A percentile compares a stretch with the other conserved stretches of the same genome.
Conservation (phyloP, 495 filamentous ascomycete species). For the Peziza echinospora region DNA sequence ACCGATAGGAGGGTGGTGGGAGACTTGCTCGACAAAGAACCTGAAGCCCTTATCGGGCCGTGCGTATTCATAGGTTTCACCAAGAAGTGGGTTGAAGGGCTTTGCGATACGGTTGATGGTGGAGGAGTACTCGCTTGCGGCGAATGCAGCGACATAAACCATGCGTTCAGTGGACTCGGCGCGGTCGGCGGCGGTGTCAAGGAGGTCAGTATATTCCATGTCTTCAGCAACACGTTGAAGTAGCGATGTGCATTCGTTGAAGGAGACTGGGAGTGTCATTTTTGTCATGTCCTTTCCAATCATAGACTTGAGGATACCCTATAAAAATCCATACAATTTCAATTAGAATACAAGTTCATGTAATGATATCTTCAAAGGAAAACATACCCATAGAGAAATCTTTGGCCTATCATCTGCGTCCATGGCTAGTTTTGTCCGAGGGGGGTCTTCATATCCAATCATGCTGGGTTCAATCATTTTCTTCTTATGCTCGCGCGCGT, state of each 20-base stretch:
- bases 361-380: too few species aligned
- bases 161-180: slow-evolving; percentile 73
- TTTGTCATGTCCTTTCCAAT: slow-evolving; percentile 99
- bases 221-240: slow-evolving; percentile 90
- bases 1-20: slow-evolving; percentile 89
- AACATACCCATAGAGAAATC: slow-evolving; percentile 89
- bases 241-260: slow-evolving; percentile 96
- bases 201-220: slow-evolving; percentile 87
- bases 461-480: slow-evolving; percentile 53
- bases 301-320: slow-evolving; percentile 98
- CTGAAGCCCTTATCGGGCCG: slow-evolving; percentile 91
- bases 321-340: too few species aligned
- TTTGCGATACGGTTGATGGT: slow-evolving; percentile 94
- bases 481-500: not conserved
- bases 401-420: slow-evolving; percentile 82
- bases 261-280: slow-evolving; percentile 95
- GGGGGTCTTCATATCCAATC: slow-evolving; percentile 73
- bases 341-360: slow-evolving; percentile 14
- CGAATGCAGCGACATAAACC: slow-evolving; percentile 91
- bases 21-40: slow-evolving; percentile 96
- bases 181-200: slow-evolving; percentile 74
- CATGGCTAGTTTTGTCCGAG: slow-evolving; percentile 58
- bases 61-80: slow-evolving; percentile 92
- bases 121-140: slow-evolving; percentile 87
- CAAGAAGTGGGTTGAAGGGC: slow-evolving; percentile 88